Evolutionary conservation across 495 filamentous ascomycete species (phyloP).

Genomic region (Xylaria telfairii): DNA sequence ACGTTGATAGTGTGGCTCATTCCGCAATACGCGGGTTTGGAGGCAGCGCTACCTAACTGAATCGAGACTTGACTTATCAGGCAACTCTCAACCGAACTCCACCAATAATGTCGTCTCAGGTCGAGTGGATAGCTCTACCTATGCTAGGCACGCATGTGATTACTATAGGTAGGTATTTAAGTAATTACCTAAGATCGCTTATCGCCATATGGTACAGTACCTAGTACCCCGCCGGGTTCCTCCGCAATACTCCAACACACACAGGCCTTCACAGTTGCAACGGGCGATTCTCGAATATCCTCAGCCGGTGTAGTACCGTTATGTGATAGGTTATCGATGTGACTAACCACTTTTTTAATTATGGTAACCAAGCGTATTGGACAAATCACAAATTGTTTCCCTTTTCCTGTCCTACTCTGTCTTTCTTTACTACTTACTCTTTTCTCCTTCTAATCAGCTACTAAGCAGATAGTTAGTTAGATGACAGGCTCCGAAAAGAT

Average conservation of each 20-base stretch:
- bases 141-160: not conserved
- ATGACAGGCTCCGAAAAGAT: not conserved
- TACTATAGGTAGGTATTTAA: no score
- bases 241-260: not conserved
- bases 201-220: no score
- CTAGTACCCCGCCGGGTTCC: no score
- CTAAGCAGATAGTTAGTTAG: not conserved
- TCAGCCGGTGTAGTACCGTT: not conserved
- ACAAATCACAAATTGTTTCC: no score
- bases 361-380: no score
- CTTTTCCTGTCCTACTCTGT: no score
- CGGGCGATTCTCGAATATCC: not conserved
- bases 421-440: no score
- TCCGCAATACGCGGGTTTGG: not conserved
- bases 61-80: slow-evolving; percentile 11
- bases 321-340: no score
- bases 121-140: not conserved
- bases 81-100: not conserved
- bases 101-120: not conserved
- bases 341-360: no score
- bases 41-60: not conserved
- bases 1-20: slow-evolving; percentile 11
- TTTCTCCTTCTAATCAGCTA: not conserved
- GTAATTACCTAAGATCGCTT: no score
- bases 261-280: not conserved